Evolutionary conservation across 2,329 filamentous ascomycete species (phyloP), one percentile per base, ranked within the genome.

Genomic region (Beauveria varroae): DNA sequence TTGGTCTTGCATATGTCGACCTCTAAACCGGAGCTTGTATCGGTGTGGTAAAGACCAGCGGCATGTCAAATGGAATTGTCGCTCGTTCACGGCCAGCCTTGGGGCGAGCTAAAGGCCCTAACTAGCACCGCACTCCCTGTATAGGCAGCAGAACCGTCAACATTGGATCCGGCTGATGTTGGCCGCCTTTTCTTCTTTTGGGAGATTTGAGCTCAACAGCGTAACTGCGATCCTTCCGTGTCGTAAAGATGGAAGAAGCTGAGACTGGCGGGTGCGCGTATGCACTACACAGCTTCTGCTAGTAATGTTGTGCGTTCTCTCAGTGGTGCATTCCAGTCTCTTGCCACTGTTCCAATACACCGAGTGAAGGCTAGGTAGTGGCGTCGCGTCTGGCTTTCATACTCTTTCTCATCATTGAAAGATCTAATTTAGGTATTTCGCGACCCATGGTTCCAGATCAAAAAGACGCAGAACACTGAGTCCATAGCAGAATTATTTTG

Each of bases 1-100:
- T 71, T n/a, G 76, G 74, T 2, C 73, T 88, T 40, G 74, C 82
- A 28, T 83, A 81, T 62, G 68, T 76, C 40, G 81, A 72, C 58
- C 78, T 78, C 12, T 76, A 78, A 3, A 69, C 78, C 12, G 72
- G 74, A 16, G 66, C 69, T 3, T 77, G 84, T 66, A 68, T 85
- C 6, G 82, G 79, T 5, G 70, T 79, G 9, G 63, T 74, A 16
- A 68, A 79, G 55, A 73, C 76, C 52, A 71, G 72, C 20, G 65
- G 37, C n/a, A 62, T 66, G 24, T 70, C 67, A 6, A 70, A 74
- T 24, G 67, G 67, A 22, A 56, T 69, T 18, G 63, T 68, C 37
- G 64, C 63, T 30, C 63, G 65, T 46, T 47, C 72, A 57, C 67
- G 28, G 9, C 28, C 28, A 30, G 28, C 28, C 28, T 30, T 30